Evolutionary conservation across 2,329 filamentous ascomycete species (phyloP).

Genomic region (Triangularia verruculosa): DNA sequence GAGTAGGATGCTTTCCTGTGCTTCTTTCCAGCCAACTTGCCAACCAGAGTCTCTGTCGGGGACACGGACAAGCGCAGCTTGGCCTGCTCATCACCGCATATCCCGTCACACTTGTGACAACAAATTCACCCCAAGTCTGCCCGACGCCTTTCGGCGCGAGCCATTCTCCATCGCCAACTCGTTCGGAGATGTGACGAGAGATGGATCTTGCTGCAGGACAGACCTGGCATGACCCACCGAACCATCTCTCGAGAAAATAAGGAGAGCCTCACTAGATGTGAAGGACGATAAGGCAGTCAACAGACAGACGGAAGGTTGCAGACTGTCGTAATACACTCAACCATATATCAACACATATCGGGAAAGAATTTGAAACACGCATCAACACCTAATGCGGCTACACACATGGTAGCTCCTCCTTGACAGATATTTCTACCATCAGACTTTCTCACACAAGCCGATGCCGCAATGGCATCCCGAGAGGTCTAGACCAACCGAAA

Average conservation of each 20-base stretch:
- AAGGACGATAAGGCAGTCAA: neutral
- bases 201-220: neutral
- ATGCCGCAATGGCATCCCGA: neutral
- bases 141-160: constrained; percentile 16
- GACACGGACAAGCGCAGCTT: neutral
- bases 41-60: neutral
- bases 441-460: neutral
- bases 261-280: neutral
- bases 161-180: neutral
- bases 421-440: neutral
- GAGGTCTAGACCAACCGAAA: neutral
- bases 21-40: neutral
- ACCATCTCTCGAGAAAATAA: neutral
- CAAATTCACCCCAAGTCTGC: constrained; percentile 5
- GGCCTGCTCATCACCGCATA: constrained; percentile 10
- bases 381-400: neutral
- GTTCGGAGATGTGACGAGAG: neutral
- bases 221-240: neutral
- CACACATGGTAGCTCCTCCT: neutral
- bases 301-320: neutral
- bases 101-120: constrained; percentile 7
- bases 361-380: neutral
- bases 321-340: neutral
- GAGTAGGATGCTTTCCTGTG: constrained; percentile 1
- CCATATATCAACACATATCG: neutral